phyloP scores from a whole-genome alignment of 139 green algal species.

The Chlamydomonas sphaeroides region DNA sequence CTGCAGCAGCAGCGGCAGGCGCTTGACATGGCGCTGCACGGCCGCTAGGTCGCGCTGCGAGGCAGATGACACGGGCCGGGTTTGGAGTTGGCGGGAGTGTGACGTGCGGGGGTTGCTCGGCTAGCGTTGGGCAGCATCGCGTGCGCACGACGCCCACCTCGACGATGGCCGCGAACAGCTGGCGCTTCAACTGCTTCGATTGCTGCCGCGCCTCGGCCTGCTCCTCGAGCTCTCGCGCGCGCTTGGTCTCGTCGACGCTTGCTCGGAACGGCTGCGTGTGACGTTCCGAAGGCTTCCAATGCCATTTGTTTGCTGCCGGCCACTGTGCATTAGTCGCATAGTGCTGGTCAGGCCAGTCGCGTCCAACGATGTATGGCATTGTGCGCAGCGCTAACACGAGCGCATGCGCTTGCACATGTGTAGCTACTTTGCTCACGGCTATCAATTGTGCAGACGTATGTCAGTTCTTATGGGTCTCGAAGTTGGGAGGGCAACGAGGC shows the following conservation, averaged over 20 bases:
- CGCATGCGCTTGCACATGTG: too few species aligned
- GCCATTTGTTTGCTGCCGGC: conserved; percentile 12
- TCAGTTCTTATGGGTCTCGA: too few species aligned
- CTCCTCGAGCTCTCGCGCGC: not conserved
- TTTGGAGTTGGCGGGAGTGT: too few species aligned
- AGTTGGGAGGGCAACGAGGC: too few species aligned
- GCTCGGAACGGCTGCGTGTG: not conserved
- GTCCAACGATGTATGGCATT: too few species aligned
- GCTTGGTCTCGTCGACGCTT: not conserved
- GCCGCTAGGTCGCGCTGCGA: not conserved
- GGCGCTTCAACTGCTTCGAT: conserved; percentile 24
- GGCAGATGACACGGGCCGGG: too few species aligned
- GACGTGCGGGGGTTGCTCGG: too few species aligned
- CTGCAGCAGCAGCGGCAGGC: conserved; percentile 30
- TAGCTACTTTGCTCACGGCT: too few species aligned
- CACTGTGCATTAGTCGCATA: conserved; percentile 33
- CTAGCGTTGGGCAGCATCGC: too few species aligned
- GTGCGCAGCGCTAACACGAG: too few species aligned
- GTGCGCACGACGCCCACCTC: conserved; percentile 17
- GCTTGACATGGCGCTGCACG: not conserved
- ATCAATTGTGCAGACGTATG: too few species aligned
- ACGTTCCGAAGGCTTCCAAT: too few species aligned
- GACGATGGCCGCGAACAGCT: conserved; percentile 40
- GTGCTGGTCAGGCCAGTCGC: conserved; percentile 30
- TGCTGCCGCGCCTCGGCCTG: not conserved